Conservation (phyloP, 1,139 yeast species). For the Yamadazyma atlantica region DNA sequence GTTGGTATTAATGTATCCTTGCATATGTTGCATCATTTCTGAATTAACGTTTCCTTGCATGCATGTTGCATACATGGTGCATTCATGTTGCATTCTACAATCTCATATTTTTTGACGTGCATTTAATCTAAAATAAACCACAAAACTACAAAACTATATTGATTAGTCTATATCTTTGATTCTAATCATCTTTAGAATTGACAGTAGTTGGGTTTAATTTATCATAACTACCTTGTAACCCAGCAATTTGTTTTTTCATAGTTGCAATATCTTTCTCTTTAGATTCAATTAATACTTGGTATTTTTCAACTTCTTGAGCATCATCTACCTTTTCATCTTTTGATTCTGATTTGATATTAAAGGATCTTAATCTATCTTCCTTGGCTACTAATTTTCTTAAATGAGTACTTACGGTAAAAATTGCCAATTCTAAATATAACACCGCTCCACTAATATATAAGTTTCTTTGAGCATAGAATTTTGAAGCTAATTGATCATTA, state of each 20-base stretch:
- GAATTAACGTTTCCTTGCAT: too few species aligned
- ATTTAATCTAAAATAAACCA: too few species aligned
- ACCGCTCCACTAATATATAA: conserved; percentile 72
- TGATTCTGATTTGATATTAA: conserved; percentile 20
- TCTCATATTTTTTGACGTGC: too few species aligned
- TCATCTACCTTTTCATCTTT: conserved; percentile 20
- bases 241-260: conserved; percentile 53
- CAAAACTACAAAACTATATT: too few species aligned
- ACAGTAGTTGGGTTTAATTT: conserved; percentile 26
- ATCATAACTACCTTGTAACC: conserved; percentile 55
- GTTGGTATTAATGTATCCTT: too few species aligned
- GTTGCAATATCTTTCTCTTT: conserved; percentile 50
- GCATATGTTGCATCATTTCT: too few species aligned
- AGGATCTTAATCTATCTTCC: conserved; percentile 41
- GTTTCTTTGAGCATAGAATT: conserved; percentile 71
- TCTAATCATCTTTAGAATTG: conserved; percentile 12
- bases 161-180: too few species aligned
- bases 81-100: too few species aligned
- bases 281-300: conserved; percentile 40
- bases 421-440: conserved; percentile 57
- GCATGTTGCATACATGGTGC: too few species aligned
- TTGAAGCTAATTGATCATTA: conserved; percentile 47
- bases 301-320: conserved; percentile 32
- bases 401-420: conserved; percentile 56
- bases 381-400: conserved; percentile 59